These are phyloP conservation scores for Hypoxylon sp. DNA, from an alignment of 2,329 filamentous ascomycete species.

Conservation along the genomic window DNA sequence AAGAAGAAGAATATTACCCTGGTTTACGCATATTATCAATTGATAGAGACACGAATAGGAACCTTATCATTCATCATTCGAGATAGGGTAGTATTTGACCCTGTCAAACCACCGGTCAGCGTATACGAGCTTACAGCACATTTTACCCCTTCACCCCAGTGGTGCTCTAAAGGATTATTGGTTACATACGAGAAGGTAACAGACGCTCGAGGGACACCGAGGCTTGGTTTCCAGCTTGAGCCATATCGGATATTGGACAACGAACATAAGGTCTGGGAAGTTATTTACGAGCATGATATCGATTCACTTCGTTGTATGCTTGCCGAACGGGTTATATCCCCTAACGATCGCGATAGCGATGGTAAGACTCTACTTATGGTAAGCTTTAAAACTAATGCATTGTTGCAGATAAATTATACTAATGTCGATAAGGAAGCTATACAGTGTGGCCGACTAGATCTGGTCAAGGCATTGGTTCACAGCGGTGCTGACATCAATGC, in stretches of 20 bases:
- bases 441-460: not conserved
- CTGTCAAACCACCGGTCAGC: not conserved
- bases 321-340: not conserved
- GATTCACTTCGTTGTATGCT: slow-evolving; percentile 9
- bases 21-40: not conserved
- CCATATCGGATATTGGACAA: slow-evolving; percentile 10
- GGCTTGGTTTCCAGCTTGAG: slow-evolving; percentile 1
- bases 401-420: not conserved
- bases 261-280: slow-evolving; percentile 8
- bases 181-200: slow-evolving; percentile 10
- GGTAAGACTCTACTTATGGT: slow-evolving; percentile 1
- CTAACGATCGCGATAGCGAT: not conserved
- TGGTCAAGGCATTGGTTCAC: slow-evolving; percentile 18
- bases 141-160: slow-evolving; percentile 14
- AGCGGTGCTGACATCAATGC: slow-evolving; percentile 25
- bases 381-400: not conserved
- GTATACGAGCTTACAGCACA: slow-evolving; percentile 7
- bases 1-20: not conserved
- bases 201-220: slow-evolving; percentile 8
- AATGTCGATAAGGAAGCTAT: slow-evolving; percentile 5
- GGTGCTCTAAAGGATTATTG: slow-evolving; percentile 12
- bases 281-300: not conserved
- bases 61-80: not conserved
- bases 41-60: not conserved
- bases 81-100: slow-evolving; percentile 2